Percentiles rank a stretch among this genome's conserved stretches.
Conservation (phyloP, 805 yeast genomes). For the Gaillardinia entomophila region DNA sequence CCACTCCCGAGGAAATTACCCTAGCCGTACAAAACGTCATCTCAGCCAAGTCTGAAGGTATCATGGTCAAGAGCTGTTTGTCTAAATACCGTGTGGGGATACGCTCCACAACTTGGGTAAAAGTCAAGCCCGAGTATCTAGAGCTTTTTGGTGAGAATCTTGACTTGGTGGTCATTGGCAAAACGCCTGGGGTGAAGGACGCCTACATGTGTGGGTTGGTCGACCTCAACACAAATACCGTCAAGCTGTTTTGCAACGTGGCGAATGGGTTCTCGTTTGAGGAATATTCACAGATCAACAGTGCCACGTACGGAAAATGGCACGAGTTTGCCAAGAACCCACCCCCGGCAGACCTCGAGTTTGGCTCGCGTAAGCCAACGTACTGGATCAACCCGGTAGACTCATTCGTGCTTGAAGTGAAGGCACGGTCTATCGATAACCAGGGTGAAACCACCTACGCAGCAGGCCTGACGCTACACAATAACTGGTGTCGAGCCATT, state of each 20-base stretch:
- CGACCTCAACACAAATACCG: constrained; percentile 31
- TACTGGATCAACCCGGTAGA: constrained; percentile 77
- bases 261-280: constrained; percentile 76
- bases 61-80: constrained; percentile 62
- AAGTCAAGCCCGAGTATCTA: constrained; percentile 86
- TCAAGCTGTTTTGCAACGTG: constrained; percentile 64
- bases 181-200: constrained; percentile 64
- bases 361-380: constrained; percentile 59
- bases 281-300: constrained; percentile 56
- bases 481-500: constrained; percentile 65
- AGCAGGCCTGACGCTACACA: constrained; percentile 65
- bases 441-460: constrained; percentile 44
- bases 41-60: constrained; percentile 67
- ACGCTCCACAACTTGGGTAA: constrained; percentile 69
- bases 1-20: constrained; percentile 48
- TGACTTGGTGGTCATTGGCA: constrained; percentile 75
- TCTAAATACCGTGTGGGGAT: constrained; percentile 58
- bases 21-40: constrained; percentile 54
- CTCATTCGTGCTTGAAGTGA: constrained; percentile 76
- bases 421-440: constrained; percentile 66
- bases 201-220: constrained; percentile 71
- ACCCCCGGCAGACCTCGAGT: constrained; percentile 33
- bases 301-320: constrained; percentile 61
- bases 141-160: constrained; percentile 82
- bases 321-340: constrained; percentile 25